phyloP scores from a whole-genome alignment of 2,329 filamentous ascomycete genomes.

The Coccinonectria pachysandricola region DNA sequence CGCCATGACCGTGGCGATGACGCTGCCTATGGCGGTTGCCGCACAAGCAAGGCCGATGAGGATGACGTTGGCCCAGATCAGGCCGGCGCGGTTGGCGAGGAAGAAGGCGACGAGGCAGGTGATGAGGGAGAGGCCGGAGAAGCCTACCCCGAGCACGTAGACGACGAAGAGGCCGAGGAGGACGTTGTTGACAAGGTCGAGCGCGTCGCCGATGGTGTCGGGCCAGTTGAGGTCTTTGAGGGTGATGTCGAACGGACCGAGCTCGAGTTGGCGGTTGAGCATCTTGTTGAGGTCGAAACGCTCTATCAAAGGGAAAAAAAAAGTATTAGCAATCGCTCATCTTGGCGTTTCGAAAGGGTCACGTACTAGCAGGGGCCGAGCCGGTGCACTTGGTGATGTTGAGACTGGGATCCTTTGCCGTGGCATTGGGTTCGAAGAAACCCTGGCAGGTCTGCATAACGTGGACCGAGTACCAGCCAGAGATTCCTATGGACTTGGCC shows the following conservation, averaged over 20 bases:
- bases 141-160: slow-evolving; percentile 33
- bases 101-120: slow-evolving; percentile 26
- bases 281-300: slow-evolving; percentile 37
- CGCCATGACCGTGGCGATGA: slow-evolving; percentile 31
- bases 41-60: slow-evolving; percentile 27
- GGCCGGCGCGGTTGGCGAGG: slow-evolving; percentile 15
- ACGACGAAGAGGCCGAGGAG: slow-evolving; percentile 39
- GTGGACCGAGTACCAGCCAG: slow-evolving; percentile 42
- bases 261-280: slow-evolving; percentile 34
- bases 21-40: slow-evolving; percentile 30
- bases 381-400: slow-evolving; percentile 36
- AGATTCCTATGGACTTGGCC: slow-evolving; percentile 33
- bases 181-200: slow-evolving; percentile 39
- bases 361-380: slow-evolving; percentile 29
- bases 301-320: slow-evolving; percentile 18
- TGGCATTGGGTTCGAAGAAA: slow-evolving; percentile 33
- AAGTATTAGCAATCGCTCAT: not conserved
- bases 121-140: slow-evolving; percentile 35
- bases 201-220: slow-evolving; percentile 32
- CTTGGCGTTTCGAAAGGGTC: not conserved
- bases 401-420: slow-evolving; percentile 24
- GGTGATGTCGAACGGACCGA: slow-evolving; percentile 35
- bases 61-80: slow-evolving; percentile 27
- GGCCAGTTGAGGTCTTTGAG: slow-evolving; percentile 36
- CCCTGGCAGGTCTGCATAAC: slow-evolving; percentile 38